These are phyloP conservation scores for Porphyrellus cyaneotinctus DNA, from an alignment of 768 basidiomycete genomes.

Conservation along the genomic window DNA sequence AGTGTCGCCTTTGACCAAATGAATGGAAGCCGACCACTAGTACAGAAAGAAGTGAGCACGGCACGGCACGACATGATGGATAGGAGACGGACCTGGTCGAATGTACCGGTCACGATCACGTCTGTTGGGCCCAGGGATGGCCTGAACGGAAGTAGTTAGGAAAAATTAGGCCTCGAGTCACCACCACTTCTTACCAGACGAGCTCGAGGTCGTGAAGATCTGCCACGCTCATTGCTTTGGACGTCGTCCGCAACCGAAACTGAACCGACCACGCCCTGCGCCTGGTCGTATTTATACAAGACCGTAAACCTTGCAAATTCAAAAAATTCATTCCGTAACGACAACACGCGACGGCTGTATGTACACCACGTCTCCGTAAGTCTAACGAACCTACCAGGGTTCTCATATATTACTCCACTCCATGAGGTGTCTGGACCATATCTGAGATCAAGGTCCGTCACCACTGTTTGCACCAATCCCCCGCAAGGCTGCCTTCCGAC, in stretches of 20 bases:
- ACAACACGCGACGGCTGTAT: slow-evolving; percentile 8
- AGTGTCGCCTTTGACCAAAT: slow-evolving; percentile 46
- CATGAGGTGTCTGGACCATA: slow-evolving; percentile 10
- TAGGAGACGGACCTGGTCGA: slow-evolving; percentile 60
- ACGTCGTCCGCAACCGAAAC: slow-evolving; percentile 20
- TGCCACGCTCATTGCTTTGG: slow-evolving; percentile 27
- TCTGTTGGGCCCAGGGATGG: slow-evolving; percentile 49
- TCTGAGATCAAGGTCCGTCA: not conserved
- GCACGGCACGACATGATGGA: no score
- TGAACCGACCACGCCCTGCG: slow-evolving; percentile 7
- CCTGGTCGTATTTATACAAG: slow-evolving; percentile 21
- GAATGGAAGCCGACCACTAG: slow-evolving; percentile 65
- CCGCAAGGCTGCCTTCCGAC: slow-evolving; percentile 33
- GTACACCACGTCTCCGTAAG: slow-evolving; percentile 12
- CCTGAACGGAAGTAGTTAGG: slow-evolving; percentile 37
- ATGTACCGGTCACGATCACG: slow-evolving; percentile 73
- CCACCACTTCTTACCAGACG: slow-evolving; percentile 42
- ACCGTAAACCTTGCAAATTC: not conserved
- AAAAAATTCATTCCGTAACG: slow-evolving; percentile 20
- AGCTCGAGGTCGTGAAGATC: slow-evolving; percentile 51
- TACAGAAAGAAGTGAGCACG: slow-evolving; percentile 4
- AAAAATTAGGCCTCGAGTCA: no score
- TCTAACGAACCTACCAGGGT: not conserved
- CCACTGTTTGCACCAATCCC: slow-evolving; percentile 26
- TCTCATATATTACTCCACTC: not conserved